Evolutionary conservation across 2,329 filamentous ascomycete species (phyloP), one percentile per base, ranked within the genome.

Genomic region (Setomelanomma holmii): DNA sequence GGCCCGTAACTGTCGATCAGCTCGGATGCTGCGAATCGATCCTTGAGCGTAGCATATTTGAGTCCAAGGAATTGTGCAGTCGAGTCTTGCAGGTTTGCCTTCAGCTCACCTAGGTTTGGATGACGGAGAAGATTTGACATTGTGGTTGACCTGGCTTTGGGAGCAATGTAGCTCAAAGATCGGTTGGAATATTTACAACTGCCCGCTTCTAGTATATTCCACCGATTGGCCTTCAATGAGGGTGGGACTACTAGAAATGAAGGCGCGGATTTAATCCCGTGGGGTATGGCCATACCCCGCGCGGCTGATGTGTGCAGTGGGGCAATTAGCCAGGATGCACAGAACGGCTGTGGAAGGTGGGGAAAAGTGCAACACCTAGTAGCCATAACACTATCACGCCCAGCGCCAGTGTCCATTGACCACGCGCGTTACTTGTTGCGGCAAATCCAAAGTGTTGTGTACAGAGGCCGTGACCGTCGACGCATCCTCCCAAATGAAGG

Each of bases 11-110:
- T 69, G 10, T 66, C 63, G 16, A 66, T 56, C 14, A 76, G 49
- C 34, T 70, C 55, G 19, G 75, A 60, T 4, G 64, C 51, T 11
- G 75, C 72, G 36, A 78, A 71, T 3, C 75, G 71, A 55, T 76
- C 68, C 40, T 62, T 55, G 21, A 78, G 45, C 0, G 69, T 72
- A 4, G 73, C 75, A 60, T 76, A 78, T 51, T 74, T 73, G 16
- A 78, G 46, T 11, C 75, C 75, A 2, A 73, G 61, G 35, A 74
- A 76, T 43, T 76, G 73, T 2, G 57, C 57, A 3, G 71, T 63
- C 3, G 64, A 65, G 40, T 69, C 56, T 24, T 55, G 49, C 4
- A 27, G 19, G 19, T 66, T 67, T n/a, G 66, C 69, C 20, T 61
- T 58, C 12, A 72, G n/a, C 22, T 64, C 49, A 12, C 69, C 69